Conservation (phyloP, 768 basidiomycete species). For the Peribolospora kevripleyi region DNA sequence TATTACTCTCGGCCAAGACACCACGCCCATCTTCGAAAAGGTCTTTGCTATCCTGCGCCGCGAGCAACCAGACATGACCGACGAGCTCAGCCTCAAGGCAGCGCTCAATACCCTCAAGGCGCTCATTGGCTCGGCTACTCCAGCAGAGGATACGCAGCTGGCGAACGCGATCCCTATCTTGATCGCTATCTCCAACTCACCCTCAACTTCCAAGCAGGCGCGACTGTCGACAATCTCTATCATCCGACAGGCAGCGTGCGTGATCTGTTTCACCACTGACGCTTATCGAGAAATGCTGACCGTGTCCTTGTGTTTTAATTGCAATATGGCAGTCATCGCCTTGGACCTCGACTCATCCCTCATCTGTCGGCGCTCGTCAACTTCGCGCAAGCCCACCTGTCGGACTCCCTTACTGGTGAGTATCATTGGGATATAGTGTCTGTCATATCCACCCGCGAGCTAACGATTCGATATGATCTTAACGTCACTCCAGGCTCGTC, state of each 20-base stretch:
- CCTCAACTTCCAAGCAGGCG: slow-evolving; percentile 13
- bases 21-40: slow-evolving; percentile 23
- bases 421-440: too few relatives aligned
- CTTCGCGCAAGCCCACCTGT: slow-evolving; percentile 17
- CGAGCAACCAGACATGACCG: neutral
- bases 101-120: slow-evolving; percentile 26
- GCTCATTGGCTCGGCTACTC: slow-evolving; percentile 32
- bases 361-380: slow-evolving; percentile 47
- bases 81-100: neutral
- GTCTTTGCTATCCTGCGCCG: slow-evolving; percentile 3
- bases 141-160: slow-evolving; percentile 43
- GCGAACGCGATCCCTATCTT: slow-evolving; percentile 36
- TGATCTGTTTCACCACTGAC: slow-evolving; percentile 3
- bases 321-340: slow-evolving; percentile 29
- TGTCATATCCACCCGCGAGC: too few relatives aligned
- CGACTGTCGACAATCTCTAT: slow-evolving; percentile 28
- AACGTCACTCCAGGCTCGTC: too few relatives aligned
- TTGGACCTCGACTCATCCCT: slow-evolving; percentile 75
- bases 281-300: too few relatives aligned
- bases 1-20: too few relatives aligned
- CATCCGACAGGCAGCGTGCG: slow-evolving; percentile 39
- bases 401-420: neutral
- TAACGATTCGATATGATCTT: too few relatives aligned
- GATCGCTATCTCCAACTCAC: slow-evolving; percentile 26
- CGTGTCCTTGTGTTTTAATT: too few relatives aligned